Percentiles rank a stretch among this genome's conserved stretches.
These are phyloP conservation scores for Euphorbia celastroides DNA, from an alignment of 441 rosid genomes.

Conservation along the genomic window DNA sequence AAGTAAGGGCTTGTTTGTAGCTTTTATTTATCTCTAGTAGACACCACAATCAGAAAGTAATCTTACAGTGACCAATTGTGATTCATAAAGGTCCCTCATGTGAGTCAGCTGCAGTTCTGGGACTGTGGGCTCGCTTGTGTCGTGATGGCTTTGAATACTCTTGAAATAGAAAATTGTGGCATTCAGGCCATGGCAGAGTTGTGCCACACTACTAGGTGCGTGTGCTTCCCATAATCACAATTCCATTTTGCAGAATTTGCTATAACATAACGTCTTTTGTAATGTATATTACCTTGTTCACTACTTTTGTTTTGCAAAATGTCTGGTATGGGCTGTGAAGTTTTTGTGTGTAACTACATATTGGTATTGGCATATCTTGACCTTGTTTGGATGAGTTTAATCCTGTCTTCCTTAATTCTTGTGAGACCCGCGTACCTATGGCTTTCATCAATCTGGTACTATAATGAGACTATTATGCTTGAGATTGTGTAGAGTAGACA, in stretches of 20 bases:
- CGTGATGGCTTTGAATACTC: slow-evolving; percentile 67
- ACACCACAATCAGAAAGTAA: neutral
- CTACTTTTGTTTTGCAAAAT: too few relatives aligned
- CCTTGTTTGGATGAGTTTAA: too few relatives aligned
- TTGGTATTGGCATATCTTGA: too few relatives aligned
- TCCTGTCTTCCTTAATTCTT: neutral
- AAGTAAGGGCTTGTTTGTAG: slow-evolving; percentile 40
- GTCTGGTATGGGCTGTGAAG: neutral
- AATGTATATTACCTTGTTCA: too few relatives aligned
- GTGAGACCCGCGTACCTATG: neutral
- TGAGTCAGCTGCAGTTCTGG: slow-evolving; percentile 82
- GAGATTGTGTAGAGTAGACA: neutral
- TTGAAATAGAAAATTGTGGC: slow-evolving; percentile 55
- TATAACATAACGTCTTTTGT: too few relatives aligned
- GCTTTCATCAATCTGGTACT: neutral
- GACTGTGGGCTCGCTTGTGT: slow-evolving; percentile 96
- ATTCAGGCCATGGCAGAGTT: slow-evolving; percentile 55
- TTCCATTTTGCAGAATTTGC: neutral
- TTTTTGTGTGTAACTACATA: neutral
- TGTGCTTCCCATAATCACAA: neutral
- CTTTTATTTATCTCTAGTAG: neutral
- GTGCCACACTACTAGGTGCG: slow-evolving; percentile 75
- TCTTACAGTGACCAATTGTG: neutral
- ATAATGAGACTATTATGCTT: neutral
- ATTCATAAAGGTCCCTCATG: slow-evolving; percentile 58